These are phyloP conservation scores for Trametes sanguinea DNA, from an alignment of 768 basidiomycete genomes.

Conservation along the genomic window DNA sequence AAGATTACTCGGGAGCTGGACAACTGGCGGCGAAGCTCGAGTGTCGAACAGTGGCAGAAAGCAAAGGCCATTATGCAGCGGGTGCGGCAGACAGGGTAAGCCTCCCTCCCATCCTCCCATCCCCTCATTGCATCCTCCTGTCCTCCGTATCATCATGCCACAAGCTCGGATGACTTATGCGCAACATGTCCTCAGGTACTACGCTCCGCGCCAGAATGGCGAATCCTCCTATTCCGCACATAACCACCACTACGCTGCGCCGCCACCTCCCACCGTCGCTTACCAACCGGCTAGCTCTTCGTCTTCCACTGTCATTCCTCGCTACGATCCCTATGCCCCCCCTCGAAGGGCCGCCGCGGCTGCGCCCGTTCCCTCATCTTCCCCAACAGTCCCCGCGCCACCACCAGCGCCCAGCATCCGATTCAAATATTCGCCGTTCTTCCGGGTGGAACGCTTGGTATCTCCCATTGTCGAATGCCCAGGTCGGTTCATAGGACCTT, in stretches of 20 bases:
- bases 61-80: constrained; percentile 68
- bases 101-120: constrained; percentile 26
- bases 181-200: constrained; percentile 15
- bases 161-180: not conserved
- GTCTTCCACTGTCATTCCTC: constrained; percentile 20
- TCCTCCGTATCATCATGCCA: not conserved
- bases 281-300: constrained; percentile 18
- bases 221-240: constrained; percentile 16
- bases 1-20: constrained; percentile 64
- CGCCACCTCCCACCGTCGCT: constrained; percentile 7
- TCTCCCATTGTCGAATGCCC: constrained; percentile 74
- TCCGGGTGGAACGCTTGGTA: constrained; percentile 63
- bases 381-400: constrained; percentile 29
- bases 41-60: constrained; percentile 66
- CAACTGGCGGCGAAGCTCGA: constrained; percentile 55
- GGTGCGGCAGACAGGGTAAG: constrained; percentile 72
- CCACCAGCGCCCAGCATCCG: constrained; percentile 50
- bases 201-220: constrained; percentile 9
- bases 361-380: constrained; percentile 40
- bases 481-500: constrained; percentile 46
- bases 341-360: constrained; percentile 44
- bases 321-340: constrained; percentile 56
- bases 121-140: not conserved
- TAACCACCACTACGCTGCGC: constrained; percentile 10
- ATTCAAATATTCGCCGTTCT: constrained; percentile 83